phyloP scores from a whole-genome alignment of 129 eudicot species.

The Helichrysum umbraculigerum region DNA sequence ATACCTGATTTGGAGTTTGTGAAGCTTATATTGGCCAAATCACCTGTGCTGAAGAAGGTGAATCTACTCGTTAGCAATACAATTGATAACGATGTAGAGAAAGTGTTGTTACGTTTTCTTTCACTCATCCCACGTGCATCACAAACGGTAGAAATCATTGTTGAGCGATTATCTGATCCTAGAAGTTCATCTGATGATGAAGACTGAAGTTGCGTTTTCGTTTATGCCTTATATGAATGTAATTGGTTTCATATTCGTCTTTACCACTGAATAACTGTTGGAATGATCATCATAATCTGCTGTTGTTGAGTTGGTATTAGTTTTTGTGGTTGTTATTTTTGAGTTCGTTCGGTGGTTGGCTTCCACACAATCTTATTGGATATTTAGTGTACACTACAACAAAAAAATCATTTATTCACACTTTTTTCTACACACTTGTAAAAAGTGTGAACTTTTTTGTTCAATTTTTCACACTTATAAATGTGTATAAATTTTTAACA shows the following conservation, averaged over 20 bases:
- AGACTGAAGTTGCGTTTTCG: background rate
- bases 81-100: background rate
- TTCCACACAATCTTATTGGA: too few species aligned
- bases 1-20: background rate
- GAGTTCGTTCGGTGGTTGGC: too few species aligned
- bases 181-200: background rate
- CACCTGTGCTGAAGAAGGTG: conserved; percentile 11
- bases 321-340: too few species aligned
- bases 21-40: too few species aligned
- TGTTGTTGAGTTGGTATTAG: background rate
- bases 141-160: background rate
- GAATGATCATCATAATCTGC: too few species aligned
- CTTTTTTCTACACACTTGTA: too few species aligned
- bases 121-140: conserved; percentile 13
- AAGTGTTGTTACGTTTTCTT: background rate
- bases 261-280: too few species aligned
- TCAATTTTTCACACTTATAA: too few species aligned
- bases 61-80: background rate
- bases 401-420: too few species aligned
- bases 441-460: too few species aligned
- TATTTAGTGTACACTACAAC: too few species aligned
- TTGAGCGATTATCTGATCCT: background rate
- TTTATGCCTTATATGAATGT: background rate
- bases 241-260: background rate
- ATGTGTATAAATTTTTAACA: too few species aligned